These are phyloP conservation scores for Funneliformis caledonium DNA, from an alignment of 371 early-diverging fungal species.

Conservation along the genomic window DNA sequence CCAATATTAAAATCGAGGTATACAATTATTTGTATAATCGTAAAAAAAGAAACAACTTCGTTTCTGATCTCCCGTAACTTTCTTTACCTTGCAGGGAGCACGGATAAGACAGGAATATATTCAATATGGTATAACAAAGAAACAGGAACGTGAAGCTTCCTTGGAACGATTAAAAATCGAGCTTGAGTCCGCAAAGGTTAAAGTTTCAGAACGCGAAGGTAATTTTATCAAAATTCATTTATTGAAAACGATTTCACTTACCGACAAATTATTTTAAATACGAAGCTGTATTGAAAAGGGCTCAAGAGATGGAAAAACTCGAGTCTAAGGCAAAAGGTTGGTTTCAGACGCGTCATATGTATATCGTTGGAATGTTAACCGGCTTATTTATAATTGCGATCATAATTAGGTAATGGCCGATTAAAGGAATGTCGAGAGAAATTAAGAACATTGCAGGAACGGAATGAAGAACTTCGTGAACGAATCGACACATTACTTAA, in stretches of 20 bases:
- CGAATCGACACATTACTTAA: conserved; percentile 51
- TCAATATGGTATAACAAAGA: conserved; percentile 49
- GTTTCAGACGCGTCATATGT: conserved; percentile 26
- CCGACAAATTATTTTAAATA: not conserved
- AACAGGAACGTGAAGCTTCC: conserved; percentile 44
- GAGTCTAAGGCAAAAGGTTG: conserved; percentile 20
- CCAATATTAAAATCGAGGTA: not conserved
- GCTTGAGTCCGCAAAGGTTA: conserved; percentile 47
- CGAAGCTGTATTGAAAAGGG: conserved; percentile 43
- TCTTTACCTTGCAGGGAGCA: conserved; percentile 42
- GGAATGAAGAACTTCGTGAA: conserved; percentile 46
- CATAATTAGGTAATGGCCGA: not conserved
- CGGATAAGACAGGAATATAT: conserved; percentile 44
- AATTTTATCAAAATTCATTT: not conserved
- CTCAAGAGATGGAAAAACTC: conserved; percentile 25
- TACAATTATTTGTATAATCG: not conserved
- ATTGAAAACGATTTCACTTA: not conserved
- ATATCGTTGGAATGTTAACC: not conserved
- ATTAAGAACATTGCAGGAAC: conserved; percentile 47
- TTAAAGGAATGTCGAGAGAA: conserved; percentile 32
- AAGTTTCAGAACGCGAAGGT: conserved; percentile 52
- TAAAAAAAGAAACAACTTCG: too few species aligned
- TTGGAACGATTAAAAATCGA: conserved; percentile 44
- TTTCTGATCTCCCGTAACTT: not conserved
- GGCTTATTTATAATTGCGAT: not conserved